A percentile compares a stretch with the other conserved stretches of the same genome.
These are phyloP conservation scores for Sphagnum tenellum DNA, from an alignment of 225 moss, liverwort and hornwort genomes.

Conservation along the genomic window DNA sequence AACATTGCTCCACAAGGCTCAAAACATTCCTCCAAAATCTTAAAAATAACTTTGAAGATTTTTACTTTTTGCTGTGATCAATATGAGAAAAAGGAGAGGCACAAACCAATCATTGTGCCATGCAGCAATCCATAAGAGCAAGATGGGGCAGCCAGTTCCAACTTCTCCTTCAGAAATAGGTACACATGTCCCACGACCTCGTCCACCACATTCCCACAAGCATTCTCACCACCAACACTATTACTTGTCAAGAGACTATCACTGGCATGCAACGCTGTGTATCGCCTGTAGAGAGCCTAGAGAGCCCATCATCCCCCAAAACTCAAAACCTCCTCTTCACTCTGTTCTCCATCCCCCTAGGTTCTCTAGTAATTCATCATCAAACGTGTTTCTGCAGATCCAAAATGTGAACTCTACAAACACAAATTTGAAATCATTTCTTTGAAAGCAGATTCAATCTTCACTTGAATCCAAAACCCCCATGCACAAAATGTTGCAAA, in stretches of 20 bases:
- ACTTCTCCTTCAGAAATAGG: conserved; percentile 88
- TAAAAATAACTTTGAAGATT: too few relatives aligned
- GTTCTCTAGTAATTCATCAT: too few relatives aligned
- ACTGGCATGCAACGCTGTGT: conserved; percentile 82
- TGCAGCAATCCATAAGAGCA: conserved; percentile 90
- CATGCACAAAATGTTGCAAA: too few relatives aligned
- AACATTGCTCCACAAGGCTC: too few relatives aligned
- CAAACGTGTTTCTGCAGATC: too few relatives aligned
- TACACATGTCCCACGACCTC: conserved; percentile 96
- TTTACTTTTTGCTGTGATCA: not conserved
- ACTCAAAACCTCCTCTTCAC: not conserved
- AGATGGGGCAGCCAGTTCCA: conserved; percentile 68
- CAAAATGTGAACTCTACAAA: too few relatives aligned
- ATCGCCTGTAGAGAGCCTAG: conserved; percentile 85
- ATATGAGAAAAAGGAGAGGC: not conserved
- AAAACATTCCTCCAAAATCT: too few relatives aligned
- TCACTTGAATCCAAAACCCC: too few relatives aligned
- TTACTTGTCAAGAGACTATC: conserved; percentile 49
- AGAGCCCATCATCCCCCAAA: not conserved
- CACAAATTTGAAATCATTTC: too few relatives aligned
- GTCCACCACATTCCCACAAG: conserved; percentile 17
- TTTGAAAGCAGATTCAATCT: too few relatives aligned
- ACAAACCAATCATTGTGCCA: conserved; percentile 84
- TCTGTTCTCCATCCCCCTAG: not conserved
- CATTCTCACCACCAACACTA: conserved; percentile 32